A percentile compares a stretch with the other conserved stretches of the same genome.
phyloP scores from a whole-genome alignment of 2,329 filamentous ascomycete genomes.

The Neoarthrinium moseri region DNA sequence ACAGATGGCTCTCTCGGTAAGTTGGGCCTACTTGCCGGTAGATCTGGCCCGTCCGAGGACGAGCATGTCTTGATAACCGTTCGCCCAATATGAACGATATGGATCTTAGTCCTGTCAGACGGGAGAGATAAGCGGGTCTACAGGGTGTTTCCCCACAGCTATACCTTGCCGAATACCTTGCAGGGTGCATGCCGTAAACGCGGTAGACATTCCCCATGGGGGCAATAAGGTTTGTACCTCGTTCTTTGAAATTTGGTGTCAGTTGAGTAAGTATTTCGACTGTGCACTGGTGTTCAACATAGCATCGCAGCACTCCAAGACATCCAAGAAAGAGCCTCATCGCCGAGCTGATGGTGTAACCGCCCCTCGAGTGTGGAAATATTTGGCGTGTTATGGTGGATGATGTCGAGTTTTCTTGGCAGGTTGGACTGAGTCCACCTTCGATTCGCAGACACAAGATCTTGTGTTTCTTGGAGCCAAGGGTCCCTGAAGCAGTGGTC shows the following conservation, averaged over 20 bases:
- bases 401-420: not conserved
- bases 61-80: not conserved
- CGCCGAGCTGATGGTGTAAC: not conserved
- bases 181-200: constrained; percentile 2
- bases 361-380: not conserved
- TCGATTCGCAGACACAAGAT: not conserved
- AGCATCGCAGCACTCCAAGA: not conserved
- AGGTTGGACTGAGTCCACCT: not conserved
- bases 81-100: not conserved
- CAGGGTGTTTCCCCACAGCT: not conserved
- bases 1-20: constrained; percentile 1
- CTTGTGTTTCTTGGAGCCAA: too few relatives aligned
- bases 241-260: too few relatives aligned
- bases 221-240: too few relatives aligned
- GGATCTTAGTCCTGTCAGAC: not conserved
- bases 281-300: not conserved
- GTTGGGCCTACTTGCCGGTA: constrained; percentile 6
- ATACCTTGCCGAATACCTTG: not conserved
- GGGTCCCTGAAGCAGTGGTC: not conserved
- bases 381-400: constrained; percentile 5
- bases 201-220: constrained; percentile 6
- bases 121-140: constrained; percentile 7
- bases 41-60: not conserved
- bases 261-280: too few relatives aligned
- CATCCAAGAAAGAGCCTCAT: too few relatives aligned